Evolutionary conservation across 2,329 filamentous ascomycete genomes (phyloP).

Genomic region (Claviceps paspali): DNA sequence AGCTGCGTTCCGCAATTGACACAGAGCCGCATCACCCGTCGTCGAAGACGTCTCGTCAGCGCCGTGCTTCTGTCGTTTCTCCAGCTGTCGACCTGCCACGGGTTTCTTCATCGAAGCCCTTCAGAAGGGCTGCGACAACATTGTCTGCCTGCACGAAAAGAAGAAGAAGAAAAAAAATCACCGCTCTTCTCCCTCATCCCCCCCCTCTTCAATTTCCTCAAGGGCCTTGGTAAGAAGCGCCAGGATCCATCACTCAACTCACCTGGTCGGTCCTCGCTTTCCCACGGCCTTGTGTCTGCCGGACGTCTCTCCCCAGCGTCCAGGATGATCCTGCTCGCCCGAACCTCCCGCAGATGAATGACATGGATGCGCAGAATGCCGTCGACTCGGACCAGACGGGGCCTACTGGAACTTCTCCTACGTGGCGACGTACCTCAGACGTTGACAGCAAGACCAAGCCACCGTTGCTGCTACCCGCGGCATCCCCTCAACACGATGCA

Average conservation of each 20-base stretch:
- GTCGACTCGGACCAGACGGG: constrained; percentile 46
- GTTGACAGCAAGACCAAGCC: constrained; percentile 11
- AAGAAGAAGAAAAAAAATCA: too few species aligned
- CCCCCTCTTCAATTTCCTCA: not conserved
- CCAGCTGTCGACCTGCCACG: not conserved
- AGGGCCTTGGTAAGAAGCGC: not conserved
- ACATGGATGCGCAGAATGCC: constrained; percentile 56
- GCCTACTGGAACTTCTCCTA: constrained; percentile 37
- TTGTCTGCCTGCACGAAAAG: constrained; percentile 5
- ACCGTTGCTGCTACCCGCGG: constrained; percentile 5
- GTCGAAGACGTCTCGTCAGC: not conserved
- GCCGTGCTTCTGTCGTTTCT: not conserved
- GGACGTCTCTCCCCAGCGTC: constrained; percentile 15
- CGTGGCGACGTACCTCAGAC: constrained; percentile 20
- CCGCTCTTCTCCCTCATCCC: not conserved
- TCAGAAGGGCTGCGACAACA: constrained; percentile 4
- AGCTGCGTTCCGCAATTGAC: not conserved
- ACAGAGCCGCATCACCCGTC: not conserved
- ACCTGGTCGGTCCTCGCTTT: too few species aligned
- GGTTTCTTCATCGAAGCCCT: constrained; percentile 2
- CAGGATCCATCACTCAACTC: not conserved
- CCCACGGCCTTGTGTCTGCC: constrained; percentile 6
- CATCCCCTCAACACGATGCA: constrained; percentile 7
- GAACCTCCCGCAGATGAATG: constrained; percentile 40
- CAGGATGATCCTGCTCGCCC: constrained; percentile 45